These are phyloP conservation scores for Saccharomycopsis microspora DNA, from an alignment of 805 yeast genomes.

Conservation along the genomic window DNA sequence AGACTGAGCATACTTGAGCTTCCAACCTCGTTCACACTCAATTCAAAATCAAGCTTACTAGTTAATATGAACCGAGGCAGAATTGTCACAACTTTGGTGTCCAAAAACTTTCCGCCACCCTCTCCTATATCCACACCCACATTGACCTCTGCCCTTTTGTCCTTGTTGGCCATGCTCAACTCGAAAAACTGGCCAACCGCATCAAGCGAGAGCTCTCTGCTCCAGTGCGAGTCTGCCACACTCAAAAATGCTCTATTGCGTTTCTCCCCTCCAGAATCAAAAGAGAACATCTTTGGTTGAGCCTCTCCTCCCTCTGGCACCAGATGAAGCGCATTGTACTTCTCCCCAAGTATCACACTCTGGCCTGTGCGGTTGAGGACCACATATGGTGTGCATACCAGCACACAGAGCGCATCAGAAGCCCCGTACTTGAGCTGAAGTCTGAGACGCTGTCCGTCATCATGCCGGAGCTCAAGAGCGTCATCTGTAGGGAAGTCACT, in stretches of 20 bases:
- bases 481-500: conserved; percentile 49
- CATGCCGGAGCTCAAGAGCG: conserved; percentile 37
- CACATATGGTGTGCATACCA: conserved; percentile 77
- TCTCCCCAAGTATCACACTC: conserved; percentile 48
- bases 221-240: conserved; percentile 60
- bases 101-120: conserved; percentile 74
- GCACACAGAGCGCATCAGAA: conserved; percentile 32
- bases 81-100: conserved; percentile 67
- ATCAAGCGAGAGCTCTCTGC: conserved; percentile 71
- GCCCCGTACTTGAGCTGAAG: conserved; percentile 45
- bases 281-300: conserved; percentile 77
- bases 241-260: conserved; percentile 56
- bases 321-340: conserved; percentile 40
- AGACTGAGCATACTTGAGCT: conserved; percentile 39
- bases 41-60: conserved; percentile 44
- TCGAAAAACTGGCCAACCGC: conserved; percentile 79
- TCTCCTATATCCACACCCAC: conserved; percentile 68
- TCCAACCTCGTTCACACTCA: conserved; percentile 61
- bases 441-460: conserved; percentile 56
- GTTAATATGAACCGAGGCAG: conserved; percentile 74
- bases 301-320: conserved; percentile 23
- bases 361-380: conserved; percentile 71
- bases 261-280: conserved; percentile 44
- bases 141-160: conserved; percentile 48
- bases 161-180: conserved; percentile 35